A percentile compares a stretch with the other conserved stretches of the same genome.
phyloP scores from a whole-genome alignment of 2,329 filamentous ascomycete genomes.

The Xylariaceae sp. region DNA sequence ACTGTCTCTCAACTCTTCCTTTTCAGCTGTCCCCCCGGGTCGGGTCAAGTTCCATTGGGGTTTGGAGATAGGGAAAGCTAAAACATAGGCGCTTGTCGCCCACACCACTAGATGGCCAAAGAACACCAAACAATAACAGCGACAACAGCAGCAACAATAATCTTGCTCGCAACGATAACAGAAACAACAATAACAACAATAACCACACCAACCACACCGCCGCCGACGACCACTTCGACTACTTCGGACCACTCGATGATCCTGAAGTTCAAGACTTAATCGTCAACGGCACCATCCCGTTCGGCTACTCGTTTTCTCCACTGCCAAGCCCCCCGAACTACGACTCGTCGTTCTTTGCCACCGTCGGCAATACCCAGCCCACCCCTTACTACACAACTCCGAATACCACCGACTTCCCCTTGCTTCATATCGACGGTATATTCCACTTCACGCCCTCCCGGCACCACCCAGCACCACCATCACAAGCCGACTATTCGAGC shows the following conservation, averaged over 20 bases:
- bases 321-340: not conserved
- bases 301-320: slow-evolving; percentile 4
- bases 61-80: slow-evolving; percentile 14
- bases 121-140: slow-evolving; percentile 1
- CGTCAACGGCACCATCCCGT: not conserved
- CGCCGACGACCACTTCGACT: not conserved
- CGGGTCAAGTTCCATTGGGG: not conserved
- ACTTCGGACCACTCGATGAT: not conserved
- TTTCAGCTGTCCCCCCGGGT: no score
- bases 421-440: not conserved
- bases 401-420: not conserved
- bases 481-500: slow-evolving; percentile 1
- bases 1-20: not conserved
- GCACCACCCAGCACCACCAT: not conserved
- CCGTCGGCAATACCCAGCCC: not conserved
- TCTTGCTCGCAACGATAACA: not conserved
- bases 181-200: not conserved
- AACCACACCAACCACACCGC: not conserved
- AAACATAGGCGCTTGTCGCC: slow-evolving; percentile 21
- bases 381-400: not conserved
- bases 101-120: slow-evolving; percentile 17
- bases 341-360: slow-evolving; percentile 16
- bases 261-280: not conserved
- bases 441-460: not conserved
- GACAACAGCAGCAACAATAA: not conserved